A percentile compares a stretch with the other conserved stretches of the same genome.
Evolutionary conservation across 2,329 filamentous ascomycete species (phyloP).

Genomic region (Colletotrichum somersetense): DNA sequence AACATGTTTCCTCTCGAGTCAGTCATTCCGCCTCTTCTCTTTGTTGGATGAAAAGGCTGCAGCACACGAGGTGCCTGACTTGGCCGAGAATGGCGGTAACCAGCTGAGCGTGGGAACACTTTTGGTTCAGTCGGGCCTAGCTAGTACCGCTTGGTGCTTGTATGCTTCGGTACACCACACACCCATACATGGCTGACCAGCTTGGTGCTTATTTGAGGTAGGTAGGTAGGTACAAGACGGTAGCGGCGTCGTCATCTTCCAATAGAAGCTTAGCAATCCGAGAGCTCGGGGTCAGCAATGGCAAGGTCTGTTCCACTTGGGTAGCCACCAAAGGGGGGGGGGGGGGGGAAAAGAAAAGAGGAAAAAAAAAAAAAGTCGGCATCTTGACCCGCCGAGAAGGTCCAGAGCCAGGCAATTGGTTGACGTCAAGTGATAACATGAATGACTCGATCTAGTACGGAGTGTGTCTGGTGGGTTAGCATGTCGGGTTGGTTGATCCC

Average conservation of each 20-base stretch:
- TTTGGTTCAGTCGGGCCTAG: conserved; percentile 8
- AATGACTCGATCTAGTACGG: conserved; percentile 41
- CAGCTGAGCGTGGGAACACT: conserved; percentile 18
- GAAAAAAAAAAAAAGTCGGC: conserved; percentile 24
- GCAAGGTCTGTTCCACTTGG: conserved; percentile 6
- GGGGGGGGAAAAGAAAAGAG: neutral
- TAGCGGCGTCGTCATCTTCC: conserved; percentile 27
- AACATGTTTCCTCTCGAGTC: conserved; percentile 39
- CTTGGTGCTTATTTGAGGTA: conserved; percentile 20
- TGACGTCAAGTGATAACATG: conserved; percentile 26
- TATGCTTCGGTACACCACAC: conserved; percentile 21
- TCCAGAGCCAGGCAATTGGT: conserved; percentile 26
- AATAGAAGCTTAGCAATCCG: conserved; percentile 28
- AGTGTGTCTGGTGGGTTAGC: conserved; percentile 26
- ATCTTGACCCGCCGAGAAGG: conserved; percentile 38
- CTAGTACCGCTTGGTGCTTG: conserved; percentile 17
- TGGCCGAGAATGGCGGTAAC: conserved; percentile 34
- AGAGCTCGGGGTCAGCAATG: conserved; percentile 34
- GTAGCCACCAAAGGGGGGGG: neutral
- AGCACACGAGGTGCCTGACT: conserved; percentile 35
- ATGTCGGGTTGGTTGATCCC: conserved; percentile 33
- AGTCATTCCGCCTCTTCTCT: conserved; percentile 35
- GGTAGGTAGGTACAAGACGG: conserved; percentile 14
- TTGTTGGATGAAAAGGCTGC: conserved; percentile 33
- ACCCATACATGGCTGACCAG: conserved; percentile 4